These are phyloP conservation scores for Cutaneotrichosporon spelunceum DNA, from an alignment of 1,284 basidiomycete species.

Conservation along the genomic window DNA sequence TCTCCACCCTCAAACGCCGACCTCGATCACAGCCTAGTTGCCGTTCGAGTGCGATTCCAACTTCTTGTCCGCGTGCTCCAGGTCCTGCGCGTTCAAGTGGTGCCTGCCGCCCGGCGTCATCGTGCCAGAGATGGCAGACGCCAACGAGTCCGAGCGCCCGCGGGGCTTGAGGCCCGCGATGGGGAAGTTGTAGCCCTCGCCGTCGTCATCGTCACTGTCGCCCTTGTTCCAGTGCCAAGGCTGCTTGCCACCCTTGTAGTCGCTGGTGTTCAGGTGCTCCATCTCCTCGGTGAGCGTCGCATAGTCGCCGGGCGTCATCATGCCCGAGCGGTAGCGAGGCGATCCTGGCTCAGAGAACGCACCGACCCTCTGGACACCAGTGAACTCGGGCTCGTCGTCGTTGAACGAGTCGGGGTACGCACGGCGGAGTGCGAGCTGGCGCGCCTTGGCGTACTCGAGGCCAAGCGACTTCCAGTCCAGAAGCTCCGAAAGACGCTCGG, in stretches of 20 bases:
- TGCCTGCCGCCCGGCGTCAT: slow-evolving; percentile 80
- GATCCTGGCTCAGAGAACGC: slow-evolving; percentile 80
- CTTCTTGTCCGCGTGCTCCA: slow-evolving; percentile 77
- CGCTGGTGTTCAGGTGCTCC: slow-evolving; percentile 78
- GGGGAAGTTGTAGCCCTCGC: slow-evolving; percentile 87
- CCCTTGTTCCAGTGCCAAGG: slow-evolving; percentile 52
- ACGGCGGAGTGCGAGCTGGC: slow-evolving; percentile 84
- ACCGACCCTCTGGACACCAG: slow-evolving; percentile 62
- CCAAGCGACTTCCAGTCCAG: slow-evolving; percentile 98
- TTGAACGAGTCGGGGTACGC: slow-evolving; percentile 94
- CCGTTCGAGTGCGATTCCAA: slow-evolving; percentile 51
- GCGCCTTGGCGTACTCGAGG: slow-evolving; percentile 92
- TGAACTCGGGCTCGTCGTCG: slow-evolving; percentile 63
- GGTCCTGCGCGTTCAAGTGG: slow-evolving; percentile 76
- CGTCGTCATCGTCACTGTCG: slow-evolving; percentile 68
- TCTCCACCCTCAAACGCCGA: neutral
- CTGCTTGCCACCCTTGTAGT: slow-evolving; percentile 71
- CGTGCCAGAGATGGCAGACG: slow-evolving; percentile 70
- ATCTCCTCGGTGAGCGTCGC: slow-evolving; percentile 96
- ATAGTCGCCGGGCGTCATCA: slow-evolving; percentile 73
- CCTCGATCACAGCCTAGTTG: neutral
- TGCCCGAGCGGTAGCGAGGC: slow-evolving; percentile 74
- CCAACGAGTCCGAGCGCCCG: slow-evolving; percentile 70
- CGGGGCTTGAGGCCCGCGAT: slow-evolving; percentile 88
- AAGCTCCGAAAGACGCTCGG: slow-evolving; percentile 85